Evolutionary conservation across 352 stramenopile species (phyloP), one percentile per base, ranked within the genome.

Genomic region (Phytophthora pistaciae): DNA sequence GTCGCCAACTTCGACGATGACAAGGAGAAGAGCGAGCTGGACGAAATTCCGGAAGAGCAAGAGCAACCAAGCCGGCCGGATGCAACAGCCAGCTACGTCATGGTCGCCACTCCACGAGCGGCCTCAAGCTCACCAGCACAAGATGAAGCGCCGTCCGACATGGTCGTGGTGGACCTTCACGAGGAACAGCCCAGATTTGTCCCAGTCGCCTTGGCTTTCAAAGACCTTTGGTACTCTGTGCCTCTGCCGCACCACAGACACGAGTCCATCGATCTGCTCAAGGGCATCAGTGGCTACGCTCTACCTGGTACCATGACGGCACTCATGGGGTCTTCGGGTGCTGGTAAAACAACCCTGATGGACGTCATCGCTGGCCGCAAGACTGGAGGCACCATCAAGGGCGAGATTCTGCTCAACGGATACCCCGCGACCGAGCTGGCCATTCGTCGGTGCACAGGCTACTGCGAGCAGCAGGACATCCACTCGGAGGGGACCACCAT

Each of bases 321-420:
- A 7, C 65, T 91, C 21, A 88, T 89, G 75, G 83, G 83, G 11
- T 75, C 76, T 8, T 75, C 67, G 0, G 84, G 85, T 52, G 82
- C 87, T 42, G 91, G 92, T 2, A 97, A 98, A 68, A 97, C 66
- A 0, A 72, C 66, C 0, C 21, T 72, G 5, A 66, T 72, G 65
- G 65, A 72, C 25, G 65, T 72, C 10, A 92, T 98, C 50, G 90
- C 94, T 5, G 75, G 95, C 7, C 80, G 94, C 38, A 98, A 98
- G 68, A 91, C 80, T 9, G 83, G 79, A 48, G 94, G 94, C 18
- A 75, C 63, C 14, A 78, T 91, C 54, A 52, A 50, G 1, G 88
- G 89, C 13, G 27, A 92, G 1, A 81, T 94, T 21, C 53, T 82
- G 18, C 70, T 69, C 23, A 90, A 96, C 44, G 78, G 78, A 14